phyloP scores from a whole-genome alignment of 805 yeast species.

The Yarrowia sp. region DNA sequence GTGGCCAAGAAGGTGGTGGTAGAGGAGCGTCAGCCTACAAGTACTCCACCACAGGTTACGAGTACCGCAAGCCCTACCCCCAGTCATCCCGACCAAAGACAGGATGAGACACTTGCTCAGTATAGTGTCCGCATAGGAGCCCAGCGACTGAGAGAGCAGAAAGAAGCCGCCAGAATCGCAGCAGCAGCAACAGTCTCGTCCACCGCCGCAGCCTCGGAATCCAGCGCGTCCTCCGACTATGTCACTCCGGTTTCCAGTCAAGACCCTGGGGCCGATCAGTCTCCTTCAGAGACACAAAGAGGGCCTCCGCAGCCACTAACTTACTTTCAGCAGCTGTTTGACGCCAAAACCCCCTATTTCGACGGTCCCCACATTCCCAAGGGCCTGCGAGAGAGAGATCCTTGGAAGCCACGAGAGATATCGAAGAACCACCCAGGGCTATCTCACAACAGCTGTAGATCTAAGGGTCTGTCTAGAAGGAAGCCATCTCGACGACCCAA shows the following conservation, averaged over 20 bases:
- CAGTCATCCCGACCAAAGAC: background rate
- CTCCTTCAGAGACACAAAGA: background rate
- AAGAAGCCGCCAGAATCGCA: background rate
- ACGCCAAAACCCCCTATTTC: background rate
- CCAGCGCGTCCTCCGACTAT: background rate
- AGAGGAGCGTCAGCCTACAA: no score
- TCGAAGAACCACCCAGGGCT: background rate
- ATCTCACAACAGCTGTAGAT: no score
- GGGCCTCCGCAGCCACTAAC: background rate
- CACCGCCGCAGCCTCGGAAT: background rate
- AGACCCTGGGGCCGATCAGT: constrained; percentile 7
- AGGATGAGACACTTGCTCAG: no score
- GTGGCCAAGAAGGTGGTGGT: background rate
- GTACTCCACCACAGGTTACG: no score
- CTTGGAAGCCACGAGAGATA: background rate
- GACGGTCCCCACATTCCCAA: constrained; percentile 8
- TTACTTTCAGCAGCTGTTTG: background rate
- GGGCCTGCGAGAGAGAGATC: background rate
- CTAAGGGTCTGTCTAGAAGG: no score
- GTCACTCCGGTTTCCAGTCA: constrained; percentile 4
- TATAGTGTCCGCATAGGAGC: background rate
- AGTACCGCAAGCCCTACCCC: background rate
- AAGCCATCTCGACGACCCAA: no score
- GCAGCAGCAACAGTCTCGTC: background rate
- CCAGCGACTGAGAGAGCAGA: no score